A percentile compares a stretch with the other conserved stretches of the same genome.
Conservation (phyloP, 306 rosid genomes). For the Pyrus bretschneideri region DNA sequence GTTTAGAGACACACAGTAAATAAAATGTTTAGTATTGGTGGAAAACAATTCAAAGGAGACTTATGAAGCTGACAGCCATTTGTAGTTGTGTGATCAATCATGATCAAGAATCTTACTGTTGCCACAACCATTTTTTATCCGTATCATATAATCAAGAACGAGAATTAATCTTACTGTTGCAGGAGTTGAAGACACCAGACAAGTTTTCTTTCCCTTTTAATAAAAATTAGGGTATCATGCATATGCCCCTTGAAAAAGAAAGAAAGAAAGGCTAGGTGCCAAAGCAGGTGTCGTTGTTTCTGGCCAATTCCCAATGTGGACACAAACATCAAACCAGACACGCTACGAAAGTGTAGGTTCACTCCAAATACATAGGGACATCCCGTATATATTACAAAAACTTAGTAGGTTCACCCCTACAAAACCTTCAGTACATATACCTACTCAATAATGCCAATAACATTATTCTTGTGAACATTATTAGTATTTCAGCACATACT, state of each 20-base stretch:
- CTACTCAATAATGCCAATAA: background rate
- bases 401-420: background rate
- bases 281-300: background rate
- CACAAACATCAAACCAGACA: background rate
- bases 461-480: background rate
- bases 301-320: background rate
- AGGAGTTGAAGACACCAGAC: background rate
- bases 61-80: slow-evolving; percentile 2
- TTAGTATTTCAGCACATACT: background rate
- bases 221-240: background rate
- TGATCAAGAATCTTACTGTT: background rate
- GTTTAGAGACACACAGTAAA: background rate
- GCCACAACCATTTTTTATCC: background rate
- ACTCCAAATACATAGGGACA: background rate
- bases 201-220: background rate
- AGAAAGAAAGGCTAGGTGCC: background rate
- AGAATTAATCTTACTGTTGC: background rate
- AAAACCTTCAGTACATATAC: no score
- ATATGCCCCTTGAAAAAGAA: background rate
- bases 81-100: background rate
- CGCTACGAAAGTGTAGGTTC: no score
- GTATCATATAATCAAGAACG: background rate
- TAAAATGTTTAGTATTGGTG: background rate
- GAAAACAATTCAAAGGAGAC: background rate
- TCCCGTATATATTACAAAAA: background rate